Evolutionary conservation across 257 asterid species (phyloP).

Genomic region (Nicotiana paniculata): DNA sequence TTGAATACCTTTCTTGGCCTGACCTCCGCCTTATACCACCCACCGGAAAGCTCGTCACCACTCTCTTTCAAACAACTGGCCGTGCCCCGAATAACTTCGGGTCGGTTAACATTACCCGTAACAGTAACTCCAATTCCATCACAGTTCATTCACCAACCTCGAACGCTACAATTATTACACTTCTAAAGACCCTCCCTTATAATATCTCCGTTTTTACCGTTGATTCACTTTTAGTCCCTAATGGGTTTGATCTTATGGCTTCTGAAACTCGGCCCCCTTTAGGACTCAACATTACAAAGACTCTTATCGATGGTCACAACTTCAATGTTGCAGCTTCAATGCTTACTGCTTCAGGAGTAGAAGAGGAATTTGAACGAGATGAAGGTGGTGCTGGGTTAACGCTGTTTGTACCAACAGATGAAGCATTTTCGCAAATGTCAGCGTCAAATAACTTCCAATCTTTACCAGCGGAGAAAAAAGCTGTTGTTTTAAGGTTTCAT

Average conservation of each 20-base stretch:
- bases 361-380: conserved; percentile 61
- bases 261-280: conserved; percentile 74
- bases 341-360: conserved; percentile 78
- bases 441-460: conserved; percentile 58
- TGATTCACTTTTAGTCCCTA: conserved; percentile 47
- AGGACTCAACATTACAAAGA: conserved; percentile 72
- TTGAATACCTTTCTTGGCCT: conserved; percentile 52
- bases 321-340: conserved; percentile 88
- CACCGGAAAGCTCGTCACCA: conserved; percentile 51
- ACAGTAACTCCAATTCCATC: conserved; percentile 26
- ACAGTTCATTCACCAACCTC: conserved; percentile 51
- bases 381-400: conserved; percentile 90
- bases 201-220: conserved; percentile 52
- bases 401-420: conserved; percentile 74
- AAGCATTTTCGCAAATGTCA: conserved; percentile 68
- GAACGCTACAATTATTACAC: conserved; percentile 62
- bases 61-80: conserved; percentile 72
- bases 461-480: conserved; percentile 62
- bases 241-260: conserved; percentile 60
- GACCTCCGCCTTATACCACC: conserved; percentile 62
- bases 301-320: conserved; percentile 66
- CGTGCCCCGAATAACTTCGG: conserved; percentile 59
- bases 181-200: conserved; percentile 43
- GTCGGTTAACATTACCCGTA: conserved; percentile 55
- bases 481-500: conserved; percentile 62